These are phyloP conservation scores for Nelumbo lutea DNA, from an alignment of 164 flowering plant species.

Conservation along the genomic window DNA sequence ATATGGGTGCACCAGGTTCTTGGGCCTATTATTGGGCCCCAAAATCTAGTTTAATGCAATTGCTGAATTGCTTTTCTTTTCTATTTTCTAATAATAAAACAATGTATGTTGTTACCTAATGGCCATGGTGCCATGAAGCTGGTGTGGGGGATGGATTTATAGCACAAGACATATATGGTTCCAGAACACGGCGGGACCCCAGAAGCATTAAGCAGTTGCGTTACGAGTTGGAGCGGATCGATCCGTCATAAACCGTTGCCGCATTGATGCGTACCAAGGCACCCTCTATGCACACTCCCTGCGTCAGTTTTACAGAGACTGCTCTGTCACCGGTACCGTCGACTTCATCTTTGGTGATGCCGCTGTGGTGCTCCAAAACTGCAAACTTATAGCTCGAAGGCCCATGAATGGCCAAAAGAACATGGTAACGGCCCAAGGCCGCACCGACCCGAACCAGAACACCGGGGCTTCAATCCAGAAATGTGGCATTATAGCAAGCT, in stretches of 20 bases:
- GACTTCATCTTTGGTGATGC: conserved; percentile 37
- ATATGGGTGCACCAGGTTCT: too few relatives aligned
- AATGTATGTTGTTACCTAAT: too few relatives aligned
- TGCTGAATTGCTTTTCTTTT: too few relatives aligned
- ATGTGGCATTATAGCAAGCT: conserved; percentile 20
- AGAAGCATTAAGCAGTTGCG: conserved; percentile 36
- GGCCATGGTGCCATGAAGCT: conserved; percentile 13
- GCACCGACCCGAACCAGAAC: conserved; percentile 34
- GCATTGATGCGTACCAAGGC: conserved; percentile 33
- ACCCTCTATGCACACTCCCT: conserved; percentile 27
- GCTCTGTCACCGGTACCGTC: conserved; percentile 24
- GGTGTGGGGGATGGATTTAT: conserved; percentile 30
- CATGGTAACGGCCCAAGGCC: conserved; percentile 37
- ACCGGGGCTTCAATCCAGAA: conserved; percentile 34
- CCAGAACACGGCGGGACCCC: conserved; percentile 34
- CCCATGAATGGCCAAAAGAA: conserved; percentile 27
- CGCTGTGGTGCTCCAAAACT: conserved; percentile 28
- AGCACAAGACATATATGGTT: conserved; percentile 28
- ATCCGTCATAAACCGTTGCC: conserved; percentile 27
- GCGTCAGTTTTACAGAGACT: conserved; percentile 30
- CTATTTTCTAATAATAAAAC: too few relatives aligned
- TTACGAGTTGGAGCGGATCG: conserved; percentile 31
- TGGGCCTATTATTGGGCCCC: too few relatives aligned
- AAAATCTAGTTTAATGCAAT: too few relatives aligned
- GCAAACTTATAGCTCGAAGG: conserved; percentile 20